A percentile compares a stretch with the other conserved stretches of the same genome.
These are phyloP conservation scores for Torulaspora indica DNA, from an alignment of 805 yeast genomes.

Conservation along the genomic window DNA sequence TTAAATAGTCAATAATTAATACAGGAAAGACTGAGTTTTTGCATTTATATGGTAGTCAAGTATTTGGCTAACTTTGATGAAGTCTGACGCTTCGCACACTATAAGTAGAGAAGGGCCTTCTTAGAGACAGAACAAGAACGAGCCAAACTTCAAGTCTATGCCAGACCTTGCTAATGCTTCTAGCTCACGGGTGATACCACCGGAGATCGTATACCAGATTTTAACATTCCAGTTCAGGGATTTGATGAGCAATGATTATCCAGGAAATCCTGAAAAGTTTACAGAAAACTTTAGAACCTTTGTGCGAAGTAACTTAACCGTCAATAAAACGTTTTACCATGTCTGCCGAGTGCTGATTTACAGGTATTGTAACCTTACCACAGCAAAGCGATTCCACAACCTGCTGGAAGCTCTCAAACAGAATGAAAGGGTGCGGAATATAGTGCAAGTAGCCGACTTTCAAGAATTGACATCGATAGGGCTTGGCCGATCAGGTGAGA, in stretches of 20 bases:
- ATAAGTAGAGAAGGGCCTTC: neutral
- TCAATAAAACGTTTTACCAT: constrained; percentile 54
- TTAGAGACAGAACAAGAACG: neutral
- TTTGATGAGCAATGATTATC: constrained; percentile 45
- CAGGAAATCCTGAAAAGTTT: constrained; percentile 43
- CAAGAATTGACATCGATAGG: constrained; percentile 87
- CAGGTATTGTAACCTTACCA: constrained; percentile 65
- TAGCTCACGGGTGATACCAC: constrained; percentile 39
- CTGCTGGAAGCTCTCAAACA: constrained; percentile 53
- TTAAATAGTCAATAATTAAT: neutral
- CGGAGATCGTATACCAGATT: constrained; percentile 52
- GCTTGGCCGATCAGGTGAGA: constrained; percentile 78
- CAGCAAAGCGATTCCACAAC: constrained; percentile 74
- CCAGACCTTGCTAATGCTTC: constrained; percentile 4
- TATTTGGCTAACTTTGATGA: neutral
- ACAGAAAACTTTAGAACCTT: constrained; percentile 47
- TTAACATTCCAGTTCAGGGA: constrained; percentile 52
- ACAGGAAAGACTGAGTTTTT: too few relatives aligned
- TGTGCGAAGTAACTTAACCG: constrained; percentile 48
- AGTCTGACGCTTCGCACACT: neutral
- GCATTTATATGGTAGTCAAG: neutral
- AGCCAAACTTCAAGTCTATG: constrained; percentile 1
- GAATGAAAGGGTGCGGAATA: constrained; percentile 47
- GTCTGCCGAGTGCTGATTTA: constrained; percentile 55
- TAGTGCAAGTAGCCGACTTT: constrained; percentile 73